A percentile compares a stretch with the other conserved stretches of the same genome.
phyloP scores from a whole-genome alignment of 2,329 filamentous ascomycete genomes.

The Akanthomyces uredinophilus region DNA sequence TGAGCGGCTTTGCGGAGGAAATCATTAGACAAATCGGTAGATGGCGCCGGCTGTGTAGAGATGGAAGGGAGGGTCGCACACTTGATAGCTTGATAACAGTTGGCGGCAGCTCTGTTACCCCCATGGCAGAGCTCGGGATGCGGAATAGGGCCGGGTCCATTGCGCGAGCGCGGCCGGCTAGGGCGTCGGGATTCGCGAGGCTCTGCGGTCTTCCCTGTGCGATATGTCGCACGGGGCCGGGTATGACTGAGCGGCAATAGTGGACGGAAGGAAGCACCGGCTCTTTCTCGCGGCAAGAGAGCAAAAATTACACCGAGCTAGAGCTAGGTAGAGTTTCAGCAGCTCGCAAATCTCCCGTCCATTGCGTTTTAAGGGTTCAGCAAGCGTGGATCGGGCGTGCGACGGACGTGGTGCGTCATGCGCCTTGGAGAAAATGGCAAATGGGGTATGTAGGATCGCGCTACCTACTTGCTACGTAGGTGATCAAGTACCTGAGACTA shows the following conservation, averaged over 20 bases:
- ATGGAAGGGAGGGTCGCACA: background rate
- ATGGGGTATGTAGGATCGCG: too few relatives aligned
- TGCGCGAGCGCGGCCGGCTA: background rate
- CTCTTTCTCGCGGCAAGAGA: background rate
- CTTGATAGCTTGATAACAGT: background rate
- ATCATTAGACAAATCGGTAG: background rate
- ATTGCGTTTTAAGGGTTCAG: background rate
- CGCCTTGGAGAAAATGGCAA: background rate
- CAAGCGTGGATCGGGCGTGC: background rate
- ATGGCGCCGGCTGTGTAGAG: background rate
- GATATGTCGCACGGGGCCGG: background rate
- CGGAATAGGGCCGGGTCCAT: background rate
- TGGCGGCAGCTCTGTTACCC: background rate
- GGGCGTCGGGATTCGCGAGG: background rate
- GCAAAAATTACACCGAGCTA: background rate
- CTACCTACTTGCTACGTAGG: background rate
- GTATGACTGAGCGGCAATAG: background rate
- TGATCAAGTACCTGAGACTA: background rate
- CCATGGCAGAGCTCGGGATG: too few relatives aligned
- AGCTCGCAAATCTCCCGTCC: background rate
- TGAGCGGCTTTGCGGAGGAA: background rate
- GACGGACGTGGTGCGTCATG: conserved; percentile 7
- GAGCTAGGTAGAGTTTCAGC: background rate
- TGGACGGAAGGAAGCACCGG: background rate
- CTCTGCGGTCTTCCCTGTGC: background rate